Percentiles rank a stretch among this genome's conserved stretches.
Conservation (phyloP, 2,329 filamentous ascomycete genomes). For the Xylariaceae sp. region DNA sequence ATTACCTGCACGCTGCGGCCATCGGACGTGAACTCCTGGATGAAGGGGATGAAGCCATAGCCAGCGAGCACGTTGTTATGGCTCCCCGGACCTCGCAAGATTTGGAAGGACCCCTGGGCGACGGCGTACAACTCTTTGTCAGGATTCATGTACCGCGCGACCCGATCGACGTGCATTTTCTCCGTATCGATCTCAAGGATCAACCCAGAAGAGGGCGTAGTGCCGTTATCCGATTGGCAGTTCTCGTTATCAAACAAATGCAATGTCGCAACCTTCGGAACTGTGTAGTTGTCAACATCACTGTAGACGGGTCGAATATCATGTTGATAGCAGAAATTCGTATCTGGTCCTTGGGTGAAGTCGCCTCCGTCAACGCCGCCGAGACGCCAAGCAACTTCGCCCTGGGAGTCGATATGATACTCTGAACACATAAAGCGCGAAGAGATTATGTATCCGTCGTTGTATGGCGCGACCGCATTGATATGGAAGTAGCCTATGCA, state of each 20-base stretch:
- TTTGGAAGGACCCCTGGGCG: slow-evolving; percentile 22
- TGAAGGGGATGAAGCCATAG: slow-evolving; percentile 33
- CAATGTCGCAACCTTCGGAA: background rate
- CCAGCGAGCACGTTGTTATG: slow-evolving; percentile 29
- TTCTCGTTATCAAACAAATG: slow-evolving; percentile 34
- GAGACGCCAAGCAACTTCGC: slow-evolving; percentile 22
- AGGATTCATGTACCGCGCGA: slow-evolving; percentile 15
- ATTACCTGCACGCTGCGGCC: slow-evolving; percentile 30
- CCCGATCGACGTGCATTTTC: slow-evolving; percentile 28
- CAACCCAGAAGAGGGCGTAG: slow-evolving; percentile 23
- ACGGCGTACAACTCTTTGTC: slow-evolving; percentile 15
- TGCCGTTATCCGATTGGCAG: slow-evolving; percentile 16
- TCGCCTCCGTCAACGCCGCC: slow-evolving; percentile 24
- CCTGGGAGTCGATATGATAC: slow-evolving; percentile 20
- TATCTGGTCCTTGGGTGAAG: slow-evolving; percentile 13
- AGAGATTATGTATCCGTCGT: slow-evolving; percentile 26
- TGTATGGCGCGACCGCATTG: slow-evolving; percentile 24
- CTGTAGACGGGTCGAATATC: slow-evolving; percentile 26
- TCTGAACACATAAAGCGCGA: slow-evolving; percentile 22
- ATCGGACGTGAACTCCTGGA: slow-evolving; percentile 33
- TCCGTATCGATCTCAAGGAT: slow-evolving; percentile 22
- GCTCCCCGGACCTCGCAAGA: slow-evolving; percentile 3
- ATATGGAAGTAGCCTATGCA: slow-evolving; percentile 29
- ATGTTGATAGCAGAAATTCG: slow-evolving; percentile 34
- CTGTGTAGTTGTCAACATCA: slow-evolving; percentile 26